A percentile compares a stretch with the other conserved stretches of the same genome.
Evolutionary conservation across 148 eudicot genomes (phyloP).

Genomic region (Oxyria digyna): DNA sequence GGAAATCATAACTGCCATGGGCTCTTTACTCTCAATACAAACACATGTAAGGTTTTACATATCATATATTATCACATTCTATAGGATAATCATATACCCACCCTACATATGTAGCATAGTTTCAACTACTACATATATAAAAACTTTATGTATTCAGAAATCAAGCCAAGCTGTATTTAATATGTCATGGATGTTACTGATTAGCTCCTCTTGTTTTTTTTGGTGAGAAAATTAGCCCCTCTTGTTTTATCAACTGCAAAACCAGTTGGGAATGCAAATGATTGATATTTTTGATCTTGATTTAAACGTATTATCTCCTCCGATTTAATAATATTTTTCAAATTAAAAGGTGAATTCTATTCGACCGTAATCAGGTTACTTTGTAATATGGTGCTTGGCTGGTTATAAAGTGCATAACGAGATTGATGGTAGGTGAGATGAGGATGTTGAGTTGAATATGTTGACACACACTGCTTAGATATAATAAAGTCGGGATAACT

Average conservation of each 20-base stretch:
- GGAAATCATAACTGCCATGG: constrained; percentile 1
- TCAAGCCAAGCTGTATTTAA: background rate
- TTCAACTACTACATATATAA: background rate
- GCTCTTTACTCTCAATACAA: constrained; percentile 6
- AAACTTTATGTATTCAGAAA: background rate
- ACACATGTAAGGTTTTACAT: background rate
- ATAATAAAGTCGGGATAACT: too few relatives aligned
- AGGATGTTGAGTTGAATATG: too few relatives aligned
- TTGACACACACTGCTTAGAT: too few relatives aligned
- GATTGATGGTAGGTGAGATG: too few relatives aligned
- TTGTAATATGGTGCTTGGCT: too few relatives aligned
- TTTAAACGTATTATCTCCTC: too few relatives aligned
- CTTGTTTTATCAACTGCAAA: background rate
- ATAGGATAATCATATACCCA: constrained; percentile 2
- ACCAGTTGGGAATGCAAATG: too few relatives aligned
- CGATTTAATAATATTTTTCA: too few relatives aligned
- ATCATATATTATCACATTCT: constrained; percentile 5
- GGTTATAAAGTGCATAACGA: too few relatives aligned
- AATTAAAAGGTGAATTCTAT: too few relatives aligned
- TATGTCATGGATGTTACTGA: background rate
- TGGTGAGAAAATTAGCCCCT: background rate
- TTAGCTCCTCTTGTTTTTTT: background rate
- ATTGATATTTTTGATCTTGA: too few relatives aligned
- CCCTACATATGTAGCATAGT: background rate
- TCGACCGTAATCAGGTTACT: too few relatives aligned